Evolutionary conservation across 2,329 filamentous ascomycete species (phyloP).

Genomic region (Xylariaceae sp.): DNA sequence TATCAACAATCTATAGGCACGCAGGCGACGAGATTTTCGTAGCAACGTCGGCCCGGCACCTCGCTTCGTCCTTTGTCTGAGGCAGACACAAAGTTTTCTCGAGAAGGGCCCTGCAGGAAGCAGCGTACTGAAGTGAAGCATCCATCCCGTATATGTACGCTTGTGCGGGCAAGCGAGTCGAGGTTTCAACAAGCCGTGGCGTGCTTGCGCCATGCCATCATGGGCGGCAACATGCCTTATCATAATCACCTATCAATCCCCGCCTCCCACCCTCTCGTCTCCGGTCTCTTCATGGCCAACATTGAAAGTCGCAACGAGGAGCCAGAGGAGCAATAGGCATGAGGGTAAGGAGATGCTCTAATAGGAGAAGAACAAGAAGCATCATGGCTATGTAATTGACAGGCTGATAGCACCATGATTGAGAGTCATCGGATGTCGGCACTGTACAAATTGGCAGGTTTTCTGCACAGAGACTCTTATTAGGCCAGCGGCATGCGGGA

Average conservation of each 20-base stretch:
- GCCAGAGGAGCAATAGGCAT: background rate
- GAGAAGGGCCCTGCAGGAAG: background rate
- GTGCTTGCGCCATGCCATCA: background rate
- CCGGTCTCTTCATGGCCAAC: background rate
- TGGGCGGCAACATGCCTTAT: too few relatives aligned
- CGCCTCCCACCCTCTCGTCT: background rate
- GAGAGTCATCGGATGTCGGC: background rate
- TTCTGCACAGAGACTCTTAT: background rate
- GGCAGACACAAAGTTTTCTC: too few relatives aligned
- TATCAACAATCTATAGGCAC: background rate
- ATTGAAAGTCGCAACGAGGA: background rate
- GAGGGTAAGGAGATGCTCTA: background rate
- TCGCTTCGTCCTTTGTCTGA: background rate
- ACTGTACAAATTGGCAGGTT: background rate
- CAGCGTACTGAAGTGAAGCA: background rate
- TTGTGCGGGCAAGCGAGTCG: background rate
- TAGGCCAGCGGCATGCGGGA: background rate
- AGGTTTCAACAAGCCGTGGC: background rate
- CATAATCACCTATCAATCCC: too few relatives aligned
- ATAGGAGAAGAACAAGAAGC: background rate
- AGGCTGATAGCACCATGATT: background rate
- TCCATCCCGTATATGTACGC: background rate
- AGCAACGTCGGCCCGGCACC: background rate
- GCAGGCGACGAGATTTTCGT: background rate
- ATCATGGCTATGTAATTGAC: background rate